These are phyloP conservation scores for Cytospora mali DNA, from an alignment of 2,329 filamentous ascomycete species.

Conservation along the genomic window DNA sequence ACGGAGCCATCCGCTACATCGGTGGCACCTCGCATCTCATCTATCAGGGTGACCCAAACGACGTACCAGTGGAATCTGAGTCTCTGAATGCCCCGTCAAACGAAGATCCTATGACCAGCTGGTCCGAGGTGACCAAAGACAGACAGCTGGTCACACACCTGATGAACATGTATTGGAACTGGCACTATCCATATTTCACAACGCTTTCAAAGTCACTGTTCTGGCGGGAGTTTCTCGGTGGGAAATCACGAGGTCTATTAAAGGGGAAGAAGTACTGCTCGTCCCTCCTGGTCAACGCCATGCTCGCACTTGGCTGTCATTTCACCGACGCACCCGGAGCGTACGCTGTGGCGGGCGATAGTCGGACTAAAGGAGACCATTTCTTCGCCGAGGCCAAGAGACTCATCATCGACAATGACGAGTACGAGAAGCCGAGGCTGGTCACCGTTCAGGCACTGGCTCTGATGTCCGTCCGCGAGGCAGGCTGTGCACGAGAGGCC, in stretches of 20 bases:
- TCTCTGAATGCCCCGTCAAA: constrained; percentile 51
- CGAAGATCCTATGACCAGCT: constrained; percentile 76
- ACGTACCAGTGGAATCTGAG: constrained; percentile 45
- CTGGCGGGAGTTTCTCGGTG: constrained; percentile 79
- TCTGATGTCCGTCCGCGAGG: constrained; percentile 94
- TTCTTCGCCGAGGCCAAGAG: constrained; percentile 95
- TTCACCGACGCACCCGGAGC: constrained; percentile 80
- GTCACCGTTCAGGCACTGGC: constrained; percentile 92
- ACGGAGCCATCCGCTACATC: constrained; percentile 87
- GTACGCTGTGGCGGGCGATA: constrained; percentile 71
- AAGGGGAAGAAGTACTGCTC: constrained; percentile 78
- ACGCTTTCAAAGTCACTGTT: constrained; percentile 86
- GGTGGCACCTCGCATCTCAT: constrained; percentile 94
- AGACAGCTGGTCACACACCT: constrained; percentile 79
- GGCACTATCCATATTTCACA: constrained; percentile 97
- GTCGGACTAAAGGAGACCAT: constrained; percentile 87
- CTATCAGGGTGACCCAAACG: constrained; percentile 63
- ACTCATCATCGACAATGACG: constrained; percentile 85
- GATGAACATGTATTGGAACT: constrained; percentile 96
- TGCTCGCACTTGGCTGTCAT: constrained; percentile 90
- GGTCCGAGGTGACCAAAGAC: constrained; percentile 85
- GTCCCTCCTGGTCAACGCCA: constrained; percentile 86
- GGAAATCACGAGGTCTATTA: constrained; percentile 57
- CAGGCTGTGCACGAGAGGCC: constrained; percentile 88
- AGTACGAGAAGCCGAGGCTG: constrained; percentile 85